These are phyloP conservation scores for Mucor circinelloides DNA, from an alignment of 371 early-diverging fungal species.

Conservation along the genomic window DNA sequence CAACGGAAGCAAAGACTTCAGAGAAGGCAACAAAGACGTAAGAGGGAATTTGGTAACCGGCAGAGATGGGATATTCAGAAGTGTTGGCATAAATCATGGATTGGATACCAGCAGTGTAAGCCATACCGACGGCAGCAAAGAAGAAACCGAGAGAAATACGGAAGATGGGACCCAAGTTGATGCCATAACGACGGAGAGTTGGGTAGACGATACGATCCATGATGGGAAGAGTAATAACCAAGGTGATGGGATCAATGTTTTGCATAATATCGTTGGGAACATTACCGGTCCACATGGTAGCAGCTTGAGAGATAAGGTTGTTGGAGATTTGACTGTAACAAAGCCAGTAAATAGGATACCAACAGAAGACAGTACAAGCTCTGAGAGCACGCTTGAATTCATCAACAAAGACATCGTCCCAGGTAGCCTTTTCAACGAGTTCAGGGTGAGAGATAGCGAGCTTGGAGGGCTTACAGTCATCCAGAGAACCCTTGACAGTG, in stretches of 20 bases:
- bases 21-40: constrained; percentile 69
- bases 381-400: constrained; percentile 66
- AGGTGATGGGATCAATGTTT: constrained; percentile 64
- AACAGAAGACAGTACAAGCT: constrained; percentile 74
- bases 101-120: constrained; percentile 75
- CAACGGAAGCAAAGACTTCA: constrained; percentile 75
- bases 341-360: constrained; percentile 81
- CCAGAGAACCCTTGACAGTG: constrained; percentile 36
- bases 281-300: constrained; percentile 70
- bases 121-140: constrained; percentile 69
- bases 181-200: constrained; percentile 58
- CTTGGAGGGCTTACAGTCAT: constrained; percentile 46
- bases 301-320: constrained; percentile 75
- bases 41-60: constrained; percentile 71
- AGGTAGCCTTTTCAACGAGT: constrained; percentile 37
- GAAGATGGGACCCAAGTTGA: constrained; percentile 68
- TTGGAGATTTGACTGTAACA: constrained; percentile 76
- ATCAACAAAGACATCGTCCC: constrained; percentile 76
- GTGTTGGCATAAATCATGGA: constrained; percentile 60
- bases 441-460: constrained; percentile 39
- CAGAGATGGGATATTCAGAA: constrained; percentile 53
- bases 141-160: constrained; percentile 78
- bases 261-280: constrained; percentile 69
- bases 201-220: constrained; percentile 76
- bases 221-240: constrained; percentile 73